Conservation (phyloP, 345 rosid species). For the Syzygium aromaticum region DNA sequence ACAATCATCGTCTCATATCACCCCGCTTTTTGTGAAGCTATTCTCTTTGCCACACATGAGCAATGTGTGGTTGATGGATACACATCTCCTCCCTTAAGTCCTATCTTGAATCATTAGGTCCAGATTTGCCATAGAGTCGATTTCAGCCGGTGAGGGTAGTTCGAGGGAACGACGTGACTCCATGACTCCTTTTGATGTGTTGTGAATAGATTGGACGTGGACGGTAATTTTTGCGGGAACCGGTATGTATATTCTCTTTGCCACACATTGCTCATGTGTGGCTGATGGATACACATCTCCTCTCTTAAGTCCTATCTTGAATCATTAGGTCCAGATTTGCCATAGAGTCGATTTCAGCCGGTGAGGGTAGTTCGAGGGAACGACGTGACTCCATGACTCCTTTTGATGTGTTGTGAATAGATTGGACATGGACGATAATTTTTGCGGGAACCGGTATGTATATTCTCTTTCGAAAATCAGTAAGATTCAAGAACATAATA, state of each 20-base stretch:
- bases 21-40: not conserved
- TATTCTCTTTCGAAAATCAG: not conserved
- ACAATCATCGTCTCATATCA: not conserved
- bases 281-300: not conserved
- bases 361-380: not conserved
- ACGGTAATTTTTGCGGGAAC: too few relatives aligned
- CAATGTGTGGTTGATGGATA: not conserved
- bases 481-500: not conserved
- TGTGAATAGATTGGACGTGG: too few relatives aligned
- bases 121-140: not conserved
- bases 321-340: not conserved
- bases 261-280: not conserved
- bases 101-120: not conserved
- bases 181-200: not conserved
- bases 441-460: not conserved
- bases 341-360: not conserved
- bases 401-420: not conserved
- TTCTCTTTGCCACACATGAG: not conserved
- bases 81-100: not conserved
- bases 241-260: not conserved
- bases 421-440: not conserved
- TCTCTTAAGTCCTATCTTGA: not conserved
- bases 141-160: not conserved
- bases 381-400: not conserved
- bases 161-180: not conserved